These are phyloP conservation scores for Xylaria sp. DNA, from an alignment of 2,329 filamentous ascomycete species.

Conservation along the genomic window DNA sequence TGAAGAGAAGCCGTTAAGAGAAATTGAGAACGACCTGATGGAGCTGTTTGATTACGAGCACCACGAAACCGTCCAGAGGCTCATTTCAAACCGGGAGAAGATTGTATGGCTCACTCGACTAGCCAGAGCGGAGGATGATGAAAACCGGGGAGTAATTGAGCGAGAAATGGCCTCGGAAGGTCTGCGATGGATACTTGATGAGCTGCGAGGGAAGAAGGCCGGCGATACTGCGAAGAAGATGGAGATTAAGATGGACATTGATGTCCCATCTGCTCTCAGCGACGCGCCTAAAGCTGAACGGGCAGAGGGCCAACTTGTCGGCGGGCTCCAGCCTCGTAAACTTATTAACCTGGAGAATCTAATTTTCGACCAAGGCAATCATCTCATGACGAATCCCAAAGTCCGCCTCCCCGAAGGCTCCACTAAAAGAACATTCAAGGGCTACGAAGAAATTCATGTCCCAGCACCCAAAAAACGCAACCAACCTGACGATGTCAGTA, in stretches of 20 bases:
- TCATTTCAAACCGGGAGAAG: constrained; percentile 92
- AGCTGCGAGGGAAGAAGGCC: constrained; percentile 79
- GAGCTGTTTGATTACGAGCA: constrained; percentile 98
- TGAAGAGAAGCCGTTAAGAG: constrained; percentile 84
- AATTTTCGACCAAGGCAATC: constrained; percentile 96
- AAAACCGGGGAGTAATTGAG: constrained; percentile 80
- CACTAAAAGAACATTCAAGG: constrained; percentile 94
- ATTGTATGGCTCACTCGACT: constrained; percentile 94
- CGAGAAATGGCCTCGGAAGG: constrained; percentile 92
- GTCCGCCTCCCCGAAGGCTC: constrained; percentile 94
- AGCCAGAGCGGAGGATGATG: constrained; percentile 81
- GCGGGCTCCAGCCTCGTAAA: constrained; percentile 86
- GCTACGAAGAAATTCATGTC: constrained; percentile 98
- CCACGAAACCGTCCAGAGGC: constrained; percentile 88
- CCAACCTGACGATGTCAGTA: constrained; percentile 81
- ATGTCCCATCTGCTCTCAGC: constrained; percentile 71
- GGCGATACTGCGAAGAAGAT: constrained; percentile 72
- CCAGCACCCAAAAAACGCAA: constrained; percentile 89
- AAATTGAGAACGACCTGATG: constrained; percentile 98
- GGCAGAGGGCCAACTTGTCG: constrained; percentile 75
- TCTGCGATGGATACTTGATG: constrained; percentile 85
- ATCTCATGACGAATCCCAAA: constrained; percentile 99
- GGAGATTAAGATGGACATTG: constrained; percentile 96
- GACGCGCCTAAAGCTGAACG: constrained; percentile 63
- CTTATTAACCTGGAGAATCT: constrained; percentile 95